These are phyloP conservation scores for Wickerhamiella infanticola DNA, from an alignment of 1,139 yeast species.

Conservation along the genomic window DNA sequence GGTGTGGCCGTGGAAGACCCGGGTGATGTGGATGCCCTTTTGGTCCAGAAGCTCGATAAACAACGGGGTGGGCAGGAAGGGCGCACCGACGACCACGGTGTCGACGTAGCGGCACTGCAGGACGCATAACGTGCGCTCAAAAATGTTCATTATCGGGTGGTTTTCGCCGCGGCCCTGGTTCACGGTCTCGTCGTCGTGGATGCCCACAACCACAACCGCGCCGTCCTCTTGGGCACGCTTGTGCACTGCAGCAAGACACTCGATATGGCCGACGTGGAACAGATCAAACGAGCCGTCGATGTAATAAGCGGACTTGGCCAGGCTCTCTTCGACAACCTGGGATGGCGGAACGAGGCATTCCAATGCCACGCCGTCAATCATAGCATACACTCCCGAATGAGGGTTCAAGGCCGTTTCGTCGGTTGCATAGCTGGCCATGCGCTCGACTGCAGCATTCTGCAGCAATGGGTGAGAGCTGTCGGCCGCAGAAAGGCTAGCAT, in stretches of 20 bases:
- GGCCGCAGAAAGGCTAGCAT: constrained; percentile 23
- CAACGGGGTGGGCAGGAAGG: constrained; percentile 33
- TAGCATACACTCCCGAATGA: constrained; percentile 44
- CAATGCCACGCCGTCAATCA: constrained; percentile 11
- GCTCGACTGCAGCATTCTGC: constrained; percentile 22
- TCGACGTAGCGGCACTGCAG: constrained; percentile 79
- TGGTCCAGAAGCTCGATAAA: constrained; percentile 25
- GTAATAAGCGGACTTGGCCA: constrained; percentile 30
- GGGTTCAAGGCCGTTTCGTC: constrained; percentile 46
- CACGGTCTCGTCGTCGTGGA: constrained; percentile 47
- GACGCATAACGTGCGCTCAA: constrained; percentile 76
- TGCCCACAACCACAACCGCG: constrained; percentile 42
- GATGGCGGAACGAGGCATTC: constrained; percentile 22
- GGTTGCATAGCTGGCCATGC: constrained; percentile 46
- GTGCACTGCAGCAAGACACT: constrained; percentile 37
- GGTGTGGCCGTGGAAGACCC: constrained; percentile 54
- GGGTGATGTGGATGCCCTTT: constrained; percentile 26
- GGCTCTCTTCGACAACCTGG: constrained; percentile 13
- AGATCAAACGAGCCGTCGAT: constrained; percentile 84
- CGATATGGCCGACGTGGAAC: constrained; percentile 87
- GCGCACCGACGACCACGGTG: constrained; percentile 56
- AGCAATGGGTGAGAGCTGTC: constrained; percentile 22
- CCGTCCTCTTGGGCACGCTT: constrained; percentile 23
- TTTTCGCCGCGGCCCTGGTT: constrained; percentile 47
- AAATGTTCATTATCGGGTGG: constrained; percentile 74